phyloP scores from a whole-genome alignment of 2,329 filamentous ascomycete species.

The Curvularia verruculosa region DNA sequence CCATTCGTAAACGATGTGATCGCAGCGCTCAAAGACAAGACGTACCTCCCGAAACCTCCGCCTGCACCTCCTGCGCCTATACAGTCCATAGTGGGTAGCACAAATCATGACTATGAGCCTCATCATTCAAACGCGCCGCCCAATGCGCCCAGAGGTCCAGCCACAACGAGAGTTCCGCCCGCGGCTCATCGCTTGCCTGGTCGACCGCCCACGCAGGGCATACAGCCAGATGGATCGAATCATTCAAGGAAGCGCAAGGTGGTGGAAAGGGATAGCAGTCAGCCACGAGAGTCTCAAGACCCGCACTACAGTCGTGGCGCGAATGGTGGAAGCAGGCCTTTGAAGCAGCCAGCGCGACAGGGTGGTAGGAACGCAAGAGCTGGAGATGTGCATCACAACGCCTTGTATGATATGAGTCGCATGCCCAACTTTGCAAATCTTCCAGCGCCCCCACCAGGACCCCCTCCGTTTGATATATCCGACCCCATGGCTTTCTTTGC shows the following conservation, averaged over 20 bases:
- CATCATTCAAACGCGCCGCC: constrained; percentile 24
- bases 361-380: constrained; percentile 22
- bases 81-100: constrained; percentile 31
- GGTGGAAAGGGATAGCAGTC: constrained; percentile 60
- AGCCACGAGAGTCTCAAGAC: constrained; percentile 49
- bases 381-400: constrained; percentile 14
- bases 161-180: constrained; percentile 19
- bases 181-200: constrained; percentile 20
- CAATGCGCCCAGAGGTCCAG: constrained; percentile 34
- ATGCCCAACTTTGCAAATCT: constrained; percentile 30
- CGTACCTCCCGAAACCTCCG: constrained; percentile 36
- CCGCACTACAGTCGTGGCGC: constrained; percentile 43
- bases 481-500: constrained; percentile 68
- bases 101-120: constrained; percentile 29
- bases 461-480: constrained; percentile 63
- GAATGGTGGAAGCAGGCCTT: constrained; percentile 48
- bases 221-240: constrained; percentile 21
- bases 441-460: constrained; percentile 53
- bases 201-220: constrained; percentile 14
- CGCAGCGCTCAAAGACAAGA: constrained; percentile 65
- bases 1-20: constrained; percentile 76
- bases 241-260: constrained; percentile 62
- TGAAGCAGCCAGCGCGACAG: constrained; percentile 66
- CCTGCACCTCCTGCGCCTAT: constrained; percentile 31
- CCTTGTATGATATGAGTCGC: constrained; percentile 13